Percentiles rank a stretch among this genome's conserved stretches.
phyloP scores from a whole-genome alignment of 352 stramenopile species.

The Plasmopara viticola region DNA sequence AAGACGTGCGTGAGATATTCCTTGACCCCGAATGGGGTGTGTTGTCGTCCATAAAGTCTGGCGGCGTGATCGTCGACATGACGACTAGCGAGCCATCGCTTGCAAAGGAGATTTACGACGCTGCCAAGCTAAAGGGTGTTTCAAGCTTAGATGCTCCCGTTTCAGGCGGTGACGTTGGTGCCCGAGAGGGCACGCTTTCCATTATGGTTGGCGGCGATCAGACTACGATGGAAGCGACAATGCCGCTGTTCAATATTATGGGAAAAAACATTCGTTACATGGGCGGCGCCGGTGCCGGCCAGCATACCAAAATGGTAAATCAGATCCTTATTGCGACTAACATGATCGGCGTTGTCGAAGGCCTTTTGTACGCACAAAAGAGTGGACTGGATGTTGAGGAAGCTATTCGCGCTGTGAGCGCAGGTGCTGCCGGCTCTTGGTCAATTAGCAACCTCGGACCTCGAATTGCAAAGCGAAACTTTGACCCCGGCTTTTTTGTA shows the following conservation, averaged over 20 bases:
- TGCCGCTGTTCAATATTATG: slow-evolving; percentile 85
- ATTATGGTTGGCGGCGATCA: slow-evolving; percentile 89
- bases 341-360: slow-evolving; percentile 87
- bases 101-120: slow-evolving; percentile 83
- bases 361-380: slow-evolving; percentile 82
- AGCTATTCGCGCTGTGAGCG: slow-evolving; percentile 79
- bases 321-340: slow-evolving; percentile 87
- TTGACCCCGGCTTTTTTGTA: slow-evolving; percentile 87
- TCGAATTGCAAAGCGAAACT: slow-evolving; percentile 84
- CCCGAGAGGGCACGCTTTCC: slow-evolving; percentile 73
- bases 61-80: slow-evolving; percentile 87
- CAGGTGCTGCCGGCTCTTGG: slow-evolving; percentile 82
- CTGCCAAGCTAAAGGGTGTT: slow-evolving; percentile 62
- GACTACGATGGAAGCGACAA: slow-evolving; percentile 55
- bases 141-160: slow-evolving; percentile 74
- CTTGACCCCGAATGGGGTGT: slow-evolving; percentile 57
- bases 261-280: slow-evolving; percentile 90
- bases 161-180: slow-evolving; percentile 84
- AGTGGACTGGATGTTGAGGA: slow-evolving; percentile 81
- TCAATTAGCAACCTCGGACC: slow-evolving; percentile 89
- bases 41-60: slow-evolving; percentile 57
- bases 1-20: slow-evolving; percentile 80
- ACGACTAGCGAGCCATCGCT: slow-evolving; percentile 85
- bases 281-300: slow-evolving; percentile 69
- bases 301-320: slow-evolving; percentile 92